phyloP scores from a whole-genome alignment of 2,329 filamentous ascomycete species.

The Trichoderma simmonsii region DNA sequence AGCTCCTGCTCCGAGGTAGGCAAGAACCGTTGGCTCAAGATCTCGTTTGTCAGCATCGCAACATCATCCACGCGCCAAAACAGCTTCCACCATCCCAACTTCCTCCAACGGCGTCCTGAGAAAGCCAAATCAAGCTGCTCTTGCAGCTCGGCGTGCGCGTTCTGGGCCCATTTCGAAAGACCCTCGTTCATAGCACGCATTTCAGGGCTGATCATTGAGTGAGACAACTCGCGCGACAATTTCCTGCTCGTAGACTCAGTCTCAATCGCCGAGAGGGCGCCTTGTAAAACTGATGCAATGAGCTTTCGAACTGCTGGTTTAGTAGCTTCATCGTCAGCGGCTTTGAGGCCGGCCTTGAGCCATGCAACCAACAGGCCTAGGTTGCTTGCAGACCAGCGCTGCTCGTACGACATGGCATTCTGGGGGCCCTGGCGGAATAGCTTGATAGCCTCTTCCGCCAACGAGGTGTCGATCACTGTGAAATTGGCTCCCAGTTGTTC shows the following conservation, averaged over 20 bases:
- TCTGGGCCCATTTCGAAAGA: constrained; percentile 71
- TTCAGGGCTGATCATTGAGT: neutral
- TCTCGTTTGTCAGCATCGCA: constrained; percentile 74
- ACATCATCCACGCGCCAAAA: constrained; percentile 96
- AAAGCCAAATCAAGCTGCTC: constrained; percentile 77
- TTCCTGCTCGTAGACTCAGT: constrained; percentile 32
- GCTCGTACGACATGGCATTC: constrained; percentile 70
- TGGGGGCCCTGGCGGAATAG: constrained; percentile 66
- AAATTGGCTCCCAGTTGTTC: constrained; percentile 43
- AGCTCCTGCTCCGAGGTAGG: constrained; percentile 73
- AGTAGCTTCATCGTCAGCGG: constrained; percentile 49
- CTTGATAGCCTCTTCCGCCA: constrained; percentile 60
- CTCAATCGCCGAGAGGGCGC: constrained; percentile 50
- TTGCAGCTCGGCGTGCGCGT: constrained; percentile 78
- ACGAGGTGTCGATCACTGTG: constrained; percentile 59
- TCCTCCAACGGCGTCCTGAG: constrained; percentile 70
- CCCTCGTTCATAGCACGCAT: constrained; percentile 49
- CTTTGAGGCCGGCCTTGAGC: constrained; percentile 52
- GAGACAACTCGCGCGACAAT: neutral
- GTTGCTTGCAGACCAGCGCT: constrained; percentile 70
- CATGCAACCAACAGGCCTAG: constrained; percentile 63
- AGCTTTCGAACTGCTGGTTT: constrained; percentile 66
- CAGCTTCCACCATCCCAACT: constrained; percentile 88
- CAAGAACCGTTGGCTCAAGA: constrained; percentile 74
- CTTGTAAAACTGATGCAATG: constrained; percentile 63